These are phyloP conservation scores for Rhododendron williamsianum DNA, from an alignment of 148 eudicot genomes.

Conservation along the genomic window DNA sequence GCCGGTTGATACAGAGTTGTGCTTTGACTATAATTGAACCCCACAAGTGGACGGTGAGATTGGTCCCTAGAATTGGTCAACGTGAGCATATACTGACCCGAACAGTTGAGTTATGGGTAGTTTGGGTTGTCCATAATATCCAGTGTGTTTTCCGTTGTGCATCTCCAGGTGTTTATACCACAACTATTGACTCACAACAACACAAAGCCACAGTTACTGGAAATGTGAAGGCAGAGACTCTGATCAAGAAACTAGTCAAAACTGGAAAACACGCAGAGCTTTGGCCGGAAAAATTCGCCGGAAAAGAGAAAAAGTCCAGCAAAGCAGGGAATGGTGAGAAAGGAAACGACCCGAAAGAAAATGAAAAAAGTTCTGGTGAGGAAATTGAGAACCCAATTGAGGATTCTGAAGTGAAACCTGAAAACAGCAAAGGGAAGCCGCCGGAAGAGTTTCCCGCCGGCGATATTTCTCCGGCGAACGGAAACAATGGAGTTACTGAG, in stretches of 20 bases:
- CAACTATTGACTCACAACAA: conserved; percentile 49
- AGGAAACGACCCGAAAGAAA: conserved; percentile 18
- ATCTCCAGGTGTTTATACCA: conserved; percentile 62
- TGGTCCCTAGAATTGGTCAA: background rate
- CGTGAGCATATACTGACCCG: background rate
- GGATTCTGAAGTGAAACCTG: background rate
- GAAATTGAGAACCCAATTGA: conserved; percentile 13
- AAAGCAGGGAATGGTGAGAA: conserved; percentile 23
- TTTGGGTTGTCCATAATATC: background rate
- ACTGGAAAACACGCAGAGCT: conserved; percentile 67
- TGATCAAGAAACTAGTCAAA: conserved; percentile 52
- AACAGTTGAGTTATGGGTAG: too few species aligned
- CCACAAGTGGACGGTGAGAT: too few species aligned
- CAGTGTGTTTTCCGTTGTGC: background rate
- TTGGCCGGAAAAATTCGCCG: conserved; percentile 36
- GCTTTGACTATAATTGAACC: background rate
- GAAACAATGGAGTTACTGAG: conserved; percentile 1
- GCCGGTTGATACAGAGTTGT: background rate
- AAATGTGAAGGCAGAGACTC: conserved; percentile 44
- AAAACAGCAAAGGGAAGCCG: background rate
- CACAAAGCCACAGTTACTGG: conserved; percentile 69
- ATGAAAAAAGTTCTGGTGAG: conserved; percentile 19
- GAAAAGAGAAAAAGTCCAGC: conserved; percentile 13
- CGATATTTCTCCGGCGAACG: background rate
- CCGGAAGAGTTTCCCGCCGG: conserved; percentile 13